Conservation (phyloP, 768 basidiomycete species). For the Tricholoma sp. region DNA sequence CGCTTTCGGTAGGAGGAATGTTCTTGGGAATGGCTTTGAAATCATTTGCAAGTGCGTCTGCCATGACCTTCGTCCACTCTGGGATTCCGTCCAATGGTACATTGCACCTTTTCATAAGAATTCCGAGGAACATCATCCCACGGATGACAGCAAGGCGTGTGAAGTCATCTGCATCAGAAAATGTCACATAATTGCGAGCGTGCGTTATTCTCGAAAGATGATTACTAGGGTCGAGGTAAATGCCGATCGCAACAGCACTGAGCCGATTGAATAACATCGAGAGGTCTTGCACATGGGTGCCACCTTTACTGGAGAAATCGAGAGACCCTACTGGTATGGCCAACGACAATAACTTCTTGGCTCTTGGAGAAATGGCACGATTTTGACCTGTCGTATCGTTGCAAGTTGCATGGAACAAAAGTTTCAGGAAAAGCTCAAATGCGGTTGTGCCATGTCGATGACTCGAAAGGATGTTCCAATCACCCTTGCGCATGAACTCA, state of each 20-base stretch:
- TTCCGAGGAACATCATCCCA: constrained; percentile 65
- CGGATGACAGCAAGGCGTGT: constrained; percentile 71
- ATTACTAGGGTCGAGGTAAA: constrained; percentile 54
- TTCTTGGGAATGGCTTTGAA: constrained; percentile 29
- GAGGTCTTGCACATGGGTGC: constrained; percentile 49
- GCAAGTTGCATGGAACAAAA: constrained; percentile 60
- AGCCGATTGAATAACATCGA: constrained; percentile 83
- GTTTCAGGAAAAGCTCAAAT: constrained; percentile 76
- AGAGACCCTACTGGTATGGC: constrained; percentile 69
- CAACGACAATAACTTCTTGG: constrained; percentile 67
- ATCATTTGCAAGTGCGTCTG: constrained; percentile 50
- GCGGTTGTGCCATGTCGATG: constrained; percentile 59
- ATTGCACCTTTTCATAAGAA: constrained; percentile 50
- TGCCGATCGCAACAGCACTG: constrained; percentile 62
- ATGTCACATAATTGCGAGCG: constrained; percentile 62
- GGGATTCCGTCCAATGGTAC: constrained; percentile 48
- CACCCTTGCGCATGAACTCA: constrained; percentile 53
- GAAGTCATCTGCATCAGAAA: constrained; percentile 55
- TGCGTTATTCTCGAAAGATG: constrained; percentile 53
- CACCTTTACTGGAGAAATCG: constrained; percentile 50
- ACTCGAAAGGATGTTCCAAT: constrained; percentile 47
- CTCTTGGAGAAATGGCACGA: constrained; percentile 33
- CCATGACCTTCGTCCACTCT: constrained; percentile 63
- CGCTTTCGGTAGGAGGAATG: constrained; percentile 19
- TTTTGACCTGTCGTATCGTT: constrained; percentile 23